Conservation (phyloP, 2,329 filamentous ascomycete genomes). For the Scedosporium apiospermum region DNA sequence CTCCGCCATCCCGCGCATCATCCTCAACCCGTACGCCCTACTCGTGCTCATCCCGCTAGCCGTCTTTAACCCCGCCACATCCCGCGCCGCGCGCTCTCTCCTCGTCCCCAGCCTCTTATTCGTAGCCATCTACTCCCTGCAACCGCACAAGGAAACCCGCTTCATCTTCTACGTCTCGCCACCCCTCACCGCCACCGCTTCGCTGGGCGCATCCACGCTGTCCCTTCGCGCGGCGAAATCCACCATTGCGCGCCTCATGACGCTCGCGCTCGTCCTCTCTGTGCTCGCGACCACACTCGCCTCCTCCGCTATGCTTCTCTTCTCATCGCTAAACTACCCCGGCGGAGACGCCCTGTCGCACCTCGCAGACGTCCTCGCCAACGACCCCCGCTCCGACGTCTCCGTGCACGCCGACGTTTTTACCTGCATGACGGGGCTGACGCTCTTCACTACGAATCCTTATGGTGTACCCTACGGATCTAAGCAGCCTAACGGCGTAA, state of each 20-base stretch:
- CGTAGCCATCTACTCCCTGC: constrained; percentile 70
- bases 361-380: constrained; percentile 29
- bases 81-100: constrained; percentile 33
- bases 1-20: constrained; percentile 69
- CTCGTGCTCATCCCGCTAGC: constrained; percentile 45
- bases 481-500: constrained; percentile 14
- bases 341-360: constrained; percentile 68
- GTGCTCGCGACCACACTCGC: constrained; percentile 48
- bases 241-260: constrained; percentile 18
- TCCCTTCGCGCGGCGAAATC: constrained; percentile 58
- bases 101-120: constrained; percentile 63
- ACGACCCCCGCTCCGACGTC: constrained; percentile 18
- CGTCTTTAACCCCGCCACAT: constrained; percentile 35
- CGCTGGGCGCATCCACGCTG: constrained; percentile 63
- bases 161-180: constrained; percentile 90
- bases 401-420: constrained; percentile 54
- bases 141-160: constrained; percentile 92
- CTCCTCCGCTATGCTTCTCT: constrained; percentile 58
- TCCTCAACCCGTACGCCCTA: constrained; percentile 67
- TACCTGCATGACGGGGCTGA: constrained; percentile 62
- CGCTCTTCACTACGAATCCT: constrained; percentile 50
- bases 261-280: constrained; percentile 46
- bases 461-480: constrained; percentile 19
- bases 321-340: constrained; percentile 88
- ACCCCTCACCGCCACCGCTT: constrained; percentile 66